phyloP scores from a whole-genome alignment of 371 early-diverging fungal genomes.

The Catenaria anguillulae region DNA sequence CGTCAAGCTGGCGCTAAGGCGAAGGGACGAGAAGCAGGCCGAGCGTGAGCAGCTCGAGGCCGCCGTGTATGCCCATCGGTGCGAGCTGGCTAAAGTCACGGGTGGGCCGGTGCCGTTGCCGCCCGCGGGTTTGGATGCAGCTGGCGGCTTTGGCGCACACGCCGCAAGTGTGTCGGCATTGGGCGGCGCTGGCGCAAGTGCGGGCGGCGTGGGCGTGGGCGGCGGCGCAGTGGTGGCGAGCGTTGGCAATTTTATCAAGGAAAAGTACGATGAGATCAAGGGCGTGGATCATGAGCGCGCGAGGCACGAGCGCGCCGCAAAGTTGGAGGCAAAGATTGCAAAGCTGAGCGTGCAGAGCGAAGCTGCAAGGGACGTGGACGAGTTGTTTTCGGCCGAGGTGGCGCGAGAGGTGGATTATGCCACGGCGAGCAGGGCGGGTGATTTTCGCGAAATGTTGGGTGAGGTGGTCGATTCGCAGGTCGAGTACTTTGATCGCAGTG shows the following conservation, averaged over 20 bases:
- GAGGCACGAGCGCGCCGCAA: slow-evolving; percentile 54
- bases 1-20: slow-evolving; percentile 42
- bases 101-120: slow-evolving; percentile 72
- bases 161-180: slow-evolving; percentile 37
- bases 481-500: slow-evolving; percentile 62
- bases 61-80: slow-evolving; percentile 9
- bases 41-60: slow-evolving; percentile 1
- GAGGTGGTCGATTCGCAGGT: slow-evolving; percentile 59
- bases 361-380: slow-evolving; percentile 23
- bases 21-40: background rate
- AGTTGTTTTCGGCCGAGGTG: slow-evolving; percentile 61
- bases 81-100: slow-evolving; percentile 33
- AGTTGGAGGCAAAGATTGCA: slow-evolving; percentile 49
- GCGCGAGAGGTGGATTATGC: slow-evolving; percentile 65
- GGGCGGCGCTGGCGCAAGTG: slow-evolving; percentile 49
- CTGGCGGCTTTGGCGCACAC: slow-evolving; percentile 32
- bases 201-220: slow-evolving; percentile 33
- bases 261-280: slow-evolving; percentile 74
- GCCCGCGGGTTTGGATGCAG: no score
- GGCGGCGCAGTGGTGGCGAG: slow-evolving; percentile 25
- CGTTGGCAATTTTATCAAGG: slow-evolving; percentile 62
- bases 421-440: slow-evolving; percentile 54
- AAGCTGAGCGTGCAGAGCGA: slow-evolving; percentile 37
- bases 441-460: slow-evolving; percentile 55
- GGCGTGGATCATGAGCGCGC: slow-evolving; percentile 74